These are phyloP conservation scores for Purpureocillium lavendulum DNA, from an alignment of 2,329 filamentous ascomycete genomes.

Conservation along the genomic window DNA sequence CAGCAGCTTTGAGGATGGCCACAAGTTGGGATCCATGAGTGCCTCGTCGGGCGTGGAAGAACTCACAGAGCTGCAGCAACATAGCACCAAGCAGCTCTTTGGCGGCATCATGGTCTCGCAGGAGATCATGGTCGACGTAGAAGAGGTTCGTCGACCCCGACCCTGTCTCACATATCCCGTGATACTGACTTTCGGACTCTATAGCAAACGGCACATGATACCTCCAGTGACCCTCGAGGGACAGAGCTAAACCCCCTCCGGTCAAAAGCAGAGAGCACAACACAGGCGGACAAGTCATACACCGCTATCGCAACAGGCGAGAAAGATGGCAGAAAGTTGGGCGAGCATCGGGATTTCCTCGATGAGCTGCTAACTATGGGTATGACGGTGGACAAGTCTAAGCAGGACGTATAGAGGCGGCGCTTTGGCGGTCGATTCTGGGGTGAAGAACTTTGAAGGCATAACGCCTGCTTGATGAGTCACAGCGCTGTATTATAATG, in stretches of 20 bases:
- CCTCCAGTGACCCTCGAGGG: not conserved
- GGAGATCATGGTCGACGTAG: slow-evolving; percentile 48
- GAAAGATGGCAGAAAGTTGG: not conserved
- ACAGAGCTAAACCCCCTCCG: not conserved
- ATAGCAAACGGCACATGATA: no score
- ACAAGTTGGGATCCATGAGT: slow-evolving; percentile 2
- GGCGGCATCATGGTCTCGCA: slow-evolving; percentile 56
- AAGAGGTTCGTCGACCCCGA: slow-evolving; percentile 9
- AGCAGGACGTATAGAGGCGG: not conserved
- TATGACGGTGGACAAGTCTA: slow-evolving; percentile 8
- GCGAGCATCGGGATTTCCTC: slow-evolving; percentile 8
- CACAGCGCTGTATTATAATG: no score
- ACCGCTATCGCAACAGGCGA: slow-evolving; percentile 7
- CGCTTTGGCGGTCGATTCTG: no score
- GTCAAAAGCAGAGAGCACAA: not conserved
- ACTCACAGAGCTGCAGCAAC: slow-evolving; percentile 7
- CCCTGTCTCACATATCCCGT: no score
- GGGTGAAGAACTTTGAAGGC: no score
- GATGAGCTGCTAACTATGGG: slow-evolving; percentile 12
- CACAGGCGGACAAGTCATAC: slow-evolving; percentile 3
- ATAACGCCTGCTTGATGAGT: no score
- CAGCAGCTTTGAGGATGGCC: slow-evolving; percentile 8
- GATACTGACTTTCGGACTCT: no score
- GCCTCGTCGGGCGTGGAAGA: slow-evolving; percentile 12
- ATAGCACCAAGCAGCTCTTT: slow-evolving; percentile 20